Evolutionary conservation across 371 early-diverging fungal species (phyloP).

Genomic region (Basidiobolus meristosporus): DNA sequence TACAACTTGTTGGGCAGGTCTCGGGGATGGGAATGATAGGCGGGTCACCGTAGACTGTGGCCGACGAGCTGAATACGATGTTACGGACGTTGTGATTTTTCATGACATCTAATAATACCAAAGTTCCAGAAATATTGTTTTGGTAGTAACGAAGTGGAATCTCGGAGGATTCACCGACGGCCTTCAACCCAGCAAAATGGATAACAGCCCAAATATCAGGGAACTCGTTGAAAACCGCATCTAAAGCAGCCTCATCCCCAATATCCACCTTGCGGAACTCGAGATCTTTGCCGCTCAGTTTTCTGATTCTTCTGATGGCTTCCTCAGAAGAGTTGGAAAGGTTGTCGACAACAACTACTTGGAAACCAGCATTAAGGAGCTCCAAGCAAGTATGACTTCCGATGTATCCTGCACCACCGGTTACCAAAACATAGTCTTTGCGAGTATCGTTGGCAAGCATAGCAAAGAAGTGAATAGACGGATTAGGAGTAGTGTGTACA

Average conservation of each 20-base stretch:
- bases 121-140: slow-evolving; percentile 66
- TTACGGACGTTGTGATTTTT: slow-evolving; percentile 35
- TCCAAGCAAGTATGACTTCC: slow-evolving; percentile 85
- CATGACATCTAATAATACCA: slow-evolving; percentile 48
- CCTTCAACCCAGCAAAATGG: slow-evolving; percentile 84
- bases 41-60: slow-evolving; percentile 65
- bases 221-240: not conserved
- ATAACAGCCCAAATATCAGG: slow-evolving; percentile 49
- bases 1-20: slow-evolving; percentile 30
- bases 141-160: slow-evolving; percentile 73
- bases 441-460: no score
- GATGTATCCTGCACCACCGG: slow-evolving; percentile 63
- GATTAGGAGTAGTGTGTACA: no score
- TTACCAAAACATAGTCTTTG: no score
- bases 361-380: slow-evolving; percentile 38
- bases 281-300: slow-evolving; percentile 17
- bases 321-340: slow-evolving; percentile 52
- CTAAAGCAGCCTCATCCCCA: slow-evolving; percentile 11
- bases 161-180: slow-evolving; percentile 66
- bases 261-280: slow-evolving; percentile 36
- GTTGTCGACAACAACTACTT: slow-evolving; percentile 70
- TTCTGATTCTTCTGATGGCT: slow-evolving; percentile 44
- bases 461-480: no score
- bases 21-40: slow-evolving; percentile 33
- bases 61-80: slow-evolving; percentile 74